Conservation (phyloP, 441 rosid genomes). For the Isatis lusitanica region DNA sequence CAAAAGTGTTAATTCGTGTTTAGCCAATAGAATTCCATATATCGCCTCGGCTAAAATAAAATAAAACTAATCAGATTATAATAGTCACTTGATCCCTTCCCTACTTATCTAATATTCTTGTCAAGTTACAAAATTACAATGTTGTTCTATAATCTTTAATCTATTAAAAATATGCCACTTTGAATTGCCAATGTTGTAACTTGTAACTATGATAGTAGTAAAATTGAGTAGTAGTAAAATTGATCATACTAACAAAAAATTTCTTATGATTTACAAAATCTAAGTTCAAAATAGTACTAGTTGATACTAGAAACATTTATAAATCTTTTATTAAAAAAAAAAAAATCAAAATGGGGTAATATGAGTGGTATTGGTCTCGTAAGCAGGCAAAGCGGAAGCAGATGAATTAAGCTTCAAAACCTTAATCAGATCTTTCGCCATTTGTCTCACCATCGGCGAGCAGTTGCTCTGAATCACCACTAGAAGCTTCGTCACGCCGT, state of each 20-base stretch:
- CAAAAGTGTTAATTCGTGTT: background rate
- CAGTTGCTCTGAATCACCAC: constrained; percentile 86
- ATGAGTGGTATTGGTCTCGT: constrained; percentile 85
- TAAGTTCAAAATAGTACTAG: constrained; percentile 7
- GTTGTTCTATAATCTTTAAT: background rate
- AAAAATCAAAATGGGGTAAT: constrained; percentile 78
- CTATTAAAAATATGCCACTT: background rate
- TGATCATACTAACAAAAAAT: constrained; percentile 3
- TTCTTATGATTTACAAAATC: constrained; percentile 9
- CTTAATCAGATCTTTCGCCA: constrained; percentile 73
- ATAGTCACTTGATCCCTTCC: constrained; percentile 7
- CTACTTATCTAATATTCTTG: background rate
- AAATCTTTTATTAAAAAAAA: background rate
- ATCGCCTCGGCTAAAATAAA: background rate
- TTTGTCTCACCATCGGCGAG: constrained; percentile 63
- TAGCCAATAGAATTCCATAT: background rate
- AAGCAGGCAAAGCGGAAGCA: constrained; percentile 59
- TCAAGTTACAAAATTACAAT: background rate
- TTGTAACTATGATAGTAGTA: background rate
- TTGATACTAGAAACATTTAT: background rate
- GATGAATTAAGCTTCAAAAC: constrained; percentile 50
- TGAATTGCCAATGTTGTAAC: background rate
- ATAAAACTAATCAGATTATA: background rate
- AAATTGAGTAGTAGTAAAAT: constrained; percentile 6
- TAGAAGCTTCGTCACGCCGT: constrained; percentile 69